These are phyloP conservation scores for Orbilia blumenaviensis DNA, from an alignment of 2,329 filamentous ascomycete species.

Conservation along the genomic window DNA sequence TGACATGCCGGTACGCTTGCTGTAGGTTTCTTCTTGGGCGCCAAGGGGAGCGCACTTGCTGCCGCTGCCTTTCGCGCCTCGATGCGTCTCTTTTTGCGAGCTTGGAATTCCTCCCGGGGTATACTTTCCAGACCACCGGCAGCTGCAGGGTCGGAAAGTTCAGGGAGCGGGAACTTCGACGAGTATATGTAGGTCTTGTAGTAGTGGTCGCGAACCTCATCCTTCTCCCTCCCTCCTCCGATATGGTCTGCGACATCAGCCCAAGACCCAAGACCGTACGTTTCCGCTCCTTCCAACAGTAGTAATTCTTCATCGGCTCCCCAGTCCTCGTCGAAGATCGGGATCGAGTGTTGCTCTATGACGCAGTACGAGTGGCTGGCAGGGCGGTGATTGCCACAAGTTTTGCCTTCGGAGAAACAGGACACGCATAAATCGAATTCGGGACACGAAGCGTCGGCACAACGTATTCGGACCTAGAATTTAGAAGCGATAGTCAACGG, in stretches of 20 bases:
- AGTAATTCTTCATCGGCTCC: conserved; percentile 97
- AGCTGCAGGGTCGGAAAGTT: conserved; percentile 83
- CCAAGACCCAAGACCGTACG: conserved; percentile 96
- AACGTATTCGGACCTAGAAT: conserved; percentile 91
- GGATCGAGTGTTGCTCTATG: conserved; percentile 97
- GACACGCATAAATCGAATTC: conserved; percentile 98
- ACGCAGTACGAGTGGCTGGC: conserved; percentile 87
- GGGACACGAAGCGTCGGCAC: conserved; percentile 80
- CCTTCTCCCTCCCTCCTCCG: conserved; percentile 90
- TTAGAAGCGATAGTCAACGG: not conserved
- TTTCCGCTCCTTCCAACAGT: conserved; percentile 90
- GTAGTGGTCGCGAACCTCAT: conserved; percentile 96
- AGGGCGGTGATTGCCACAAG: conserved; percentile 84
- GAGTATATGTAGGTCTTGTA: conserved; percentile 86
- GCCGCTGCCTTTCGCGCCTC: conserved; percentile 88
- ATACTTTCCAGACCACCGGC: conserved; percentile 80
- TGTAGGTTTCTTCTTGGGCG: conserved; percentile 94
- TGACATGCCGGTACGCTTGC: conserved; percentile 95
- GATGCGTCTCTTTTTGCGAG: conserved; percentile 89
- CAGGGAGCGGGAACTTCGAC: conserved; percentile 82
- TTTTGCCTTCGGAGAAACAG: conserved; percentile 85
- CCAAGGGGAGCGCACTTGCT: conserved; percentile 81
- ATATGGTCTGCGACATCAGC: conserved; percentile 98
- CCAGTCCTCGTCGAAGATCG: conserved; percentile 94
- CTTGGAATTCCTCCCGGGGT: conserved; percentile 90